Evolutionary conservation across 1,284 basidiomycete species (phyloP).

Genomic region (Caloboletus inedulis): DNA sequence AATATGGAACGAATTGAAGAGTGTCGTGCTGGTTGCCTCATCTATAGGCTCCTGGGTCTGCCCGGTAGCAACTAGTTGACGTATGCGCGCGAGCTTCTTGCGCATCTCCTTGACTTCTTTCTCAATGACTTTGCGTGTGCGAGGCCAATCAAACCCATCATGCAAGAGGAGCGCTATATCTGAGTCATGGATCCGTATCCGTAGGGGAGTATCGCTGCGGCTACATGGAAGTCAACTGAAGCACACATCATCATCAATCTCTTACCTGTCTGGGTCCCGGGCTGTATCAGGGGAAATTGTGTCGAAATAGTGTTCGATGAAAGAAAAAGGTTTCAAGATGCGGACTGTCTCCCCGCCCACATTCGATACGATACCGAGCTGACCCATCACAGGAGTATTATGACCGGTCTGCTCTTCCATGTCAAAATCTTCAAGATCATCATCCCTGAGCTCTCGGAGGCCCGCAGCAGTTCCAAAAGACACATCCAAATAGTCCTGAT

Average conservation of each 20-base stretch:
- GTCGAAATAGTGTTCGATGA: slow-evolving; percentile 74
- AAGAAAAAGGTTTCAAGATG: slow-evolving; percentile 62
- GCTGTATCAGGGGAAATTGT: slow-evolving; percentile 54
- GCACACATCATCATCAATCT: slow-evolving; percentile 6
- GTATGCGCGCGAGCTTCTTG: slow-evolving; percentile 83
- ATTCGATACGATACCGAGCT: slow-evolving; percentile 54
- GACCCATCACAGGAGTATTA: slow-evolving; percentile 24
- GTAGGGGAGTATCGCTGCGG: slow-evolving; percentile 47
- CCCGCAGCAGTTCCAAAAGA: slow-evolving; percentile 77
- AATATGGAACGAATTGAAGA: slow-evolving; percentile 94
- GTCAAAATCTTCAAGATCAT: slow-evolving; percentile 68
- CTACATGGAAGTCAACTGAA: slow-evolving; percentile 30
- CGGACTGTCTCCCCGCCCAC: slow-evolving; percentile 84
- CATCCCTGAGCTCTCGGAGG: slow-evolving; percentile 64
- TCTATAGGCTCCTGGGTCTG: slow-evolving; percentile 82
- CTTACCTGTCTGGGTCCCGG: slow-evolving; percentile 48
- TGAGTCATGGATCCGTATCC: slow-evolving; percentile 57
- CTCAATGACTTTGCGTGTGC: slow-evolving; percentile 84
- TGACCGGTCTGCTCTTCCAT: slow-evolving; percentile 38
- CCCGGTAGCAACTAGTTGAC: slow-evolving; percentile 90
- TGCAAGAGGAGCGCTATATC: slow-evolving; percentile 72
- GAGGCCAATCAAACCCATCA: slow-evolving; percentile 92
- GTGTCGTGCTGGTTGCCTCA: slow-evolving; percentile 73
- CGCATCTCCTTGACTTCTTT: slow-evolving; percentile 87
- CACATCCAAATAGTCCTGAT: slow-evolving; percentile 83